phyloP scores from a whole-genome alignment of 495 filamentous ascomycete genomes.

The Xylaria acuta region DNA sequence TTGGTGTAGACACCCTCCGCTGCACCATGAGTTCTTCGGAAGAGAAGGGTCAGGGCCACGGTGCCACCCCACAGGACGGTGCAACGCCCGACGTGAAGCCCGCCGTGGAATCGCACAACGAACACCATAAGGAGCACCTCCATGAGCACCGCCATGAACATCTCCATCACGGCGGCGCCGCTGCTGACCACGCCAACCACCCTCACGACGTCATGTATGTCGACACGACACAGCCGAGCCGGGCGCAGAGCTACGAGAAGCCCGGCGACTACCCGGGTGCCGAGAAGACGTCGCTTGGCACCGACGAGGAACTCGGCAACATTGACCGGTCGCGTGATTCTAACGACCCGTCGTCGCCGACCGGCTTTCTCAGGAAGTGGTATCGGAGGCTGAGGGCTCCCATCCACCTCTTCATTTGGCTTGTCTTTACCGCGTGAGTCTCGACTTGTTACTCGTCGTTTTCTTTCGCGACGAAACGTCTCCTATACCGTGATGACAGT shows the following conservation, averaged over 20 bases:
- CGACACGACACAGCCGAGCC: conserved; percentile 38
- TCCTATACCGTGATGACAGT: conserved; percentile 24
- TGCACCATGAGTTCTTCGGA: conserved; percentile 33
- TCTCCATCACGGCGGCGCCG: conserved; percentile 52
- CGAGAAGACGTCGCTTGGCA: conserved; percentile 38
- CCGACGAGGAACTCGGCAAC: conserved; percentile 50
- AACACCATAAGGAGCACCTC: conserved; percentile 32
- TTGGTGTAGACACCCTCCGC: neutral
- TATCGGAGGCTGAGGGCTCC: conserved; percentile 33
- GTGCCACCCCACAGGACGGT: conserved; percentile 27
- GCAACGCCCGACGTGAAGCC: conserved; percentile 43
- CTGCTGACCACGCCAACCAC: conserved; percentile 50
- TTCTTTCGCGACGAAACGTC: conserved; percentile 23
- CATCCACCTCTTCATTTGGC: conserved; percentile 38
- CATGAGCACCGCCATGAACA: conserved; percentile 60
- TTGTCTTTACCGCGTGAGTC: conserved; percentile 44
- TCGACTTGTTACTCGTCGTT: conserved; percentile 15
- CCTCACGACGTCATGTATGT: conserved; percentile 58
- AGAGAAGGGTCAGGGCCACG: conserved; percentile 27
- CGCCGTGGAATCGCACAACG: conserved; percentile 33
- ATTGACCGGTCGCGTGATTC: conserved; percentile 31
- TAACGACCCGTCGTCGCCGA: conserved; percentile 3
- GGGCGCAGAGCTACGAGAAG: conserved; percentile 41
- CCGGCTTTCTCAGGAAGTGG: conserved; percentile 13
- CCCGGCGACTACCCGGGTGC: conserved; percentile 42